Percentiles rank a stretch among this genome's conserved stretches.
Conservation (phyloP, 2,329 filamentous ascomycete genomes). For the Colletotrichum plurivorum region DNA sequence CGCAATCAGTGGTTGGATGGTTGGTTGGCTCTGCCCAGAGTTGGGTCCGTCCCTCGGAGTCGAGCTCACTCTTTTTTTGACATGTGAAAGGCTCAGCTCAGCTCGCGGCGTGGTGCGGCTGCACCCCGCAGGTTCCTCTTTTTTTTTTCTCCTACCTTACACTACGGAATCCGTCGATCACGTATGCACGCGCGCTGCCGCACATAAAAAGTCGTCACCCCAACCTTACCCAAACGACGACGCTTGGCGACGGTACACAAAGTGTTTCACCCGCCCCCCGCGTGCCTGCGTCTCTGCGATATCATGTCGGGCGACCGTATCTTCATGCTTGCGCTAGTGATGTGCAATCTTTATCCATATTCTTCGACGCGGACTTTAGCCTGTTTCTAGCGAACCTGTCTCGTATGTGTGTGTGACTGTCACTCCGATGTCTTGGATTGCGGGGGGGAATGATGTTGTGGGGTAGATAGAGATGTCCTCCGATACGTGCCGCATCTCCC, state of each 20-base stretch:
- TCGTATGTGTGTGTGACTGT: neutral
- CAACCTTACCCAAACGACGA: constrained; percentile 24
- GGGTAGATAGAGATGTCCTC: constrained; percentile 4
- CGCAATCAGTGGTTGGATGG: constrained; percentile 29
- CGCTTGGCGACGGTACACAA: constrained; percentile 9
- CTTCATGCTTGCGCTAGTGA: constrained; percentile 24
- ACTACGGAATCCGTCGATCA: constrained; percentile 22
- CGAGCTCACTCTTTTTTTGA: constrained; percentile 15
- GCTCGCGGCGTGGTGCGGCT: constrained; percentile 35
- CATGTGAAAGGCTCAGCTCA: constrained; percentile 37
- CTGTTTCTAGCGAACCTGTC: neutral
- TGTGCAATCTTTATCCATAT: constrained; percentile 4
- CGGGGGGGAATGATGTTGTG: constrained; percentile 3
- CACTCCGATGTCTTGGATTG: neutral
- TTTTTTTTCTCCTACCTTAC: constrained; percentile 20
- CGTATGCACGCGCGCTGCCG: constrained; percentile 8
- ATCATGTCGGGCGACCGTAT: constrained; percentile 26
- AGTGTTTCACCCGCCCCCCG: constrained; percentile 19
- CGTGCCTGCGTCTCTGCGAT: constrained; percentile 36
- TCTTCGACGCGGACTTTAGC: neutral
- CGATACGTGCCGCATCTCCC: neutral
- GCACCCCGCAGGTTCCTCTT: constrained; percentile 41
- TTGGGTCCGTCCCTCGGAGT: constrained; percentile 17
- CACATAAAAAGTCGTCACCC: neutral
- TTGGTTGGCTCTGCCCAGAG: constrained; percentile 3